These are phyloP conservation scores for Rhizophora mangle DNA, from an alignment of 345 rosid species.

Conservation along the genomic window DNA sequence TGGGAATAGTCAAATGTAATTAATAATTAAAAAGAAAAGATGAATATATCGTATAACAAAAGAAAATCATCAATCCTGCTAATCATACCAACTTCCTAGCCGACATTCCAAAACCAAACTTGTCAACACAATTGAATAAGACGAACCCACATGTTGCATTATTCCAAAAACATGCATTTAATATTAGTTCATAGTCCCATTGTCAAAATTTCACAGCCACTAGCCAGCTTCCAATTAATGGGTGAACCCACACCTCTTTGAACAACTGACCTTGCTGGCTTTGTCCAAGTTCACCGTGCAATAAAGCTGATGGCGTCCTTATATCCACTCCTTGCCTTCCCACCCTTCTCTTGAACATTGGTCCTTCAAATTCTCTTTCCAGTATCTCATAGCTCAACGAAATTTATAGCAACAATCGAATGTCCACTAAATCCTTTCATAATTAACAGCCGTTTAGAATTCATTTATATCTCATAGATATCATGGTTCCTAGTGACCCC, in stretches of 20 bases:
- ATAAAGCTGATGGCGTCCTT: background rate
- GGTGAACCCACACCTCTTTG: background rate
- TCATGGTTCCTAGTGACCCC: constrained; percentile 5
- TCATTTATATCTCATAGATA: background rate
- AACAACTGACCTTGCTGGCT: constrained; percentile 8
- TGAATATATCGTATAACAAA: background rate
- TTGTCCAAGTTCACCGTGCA: background rate
- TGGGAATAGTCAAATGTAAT: background rate
- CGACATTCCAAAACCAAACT: background rate
- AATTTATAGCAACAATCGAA: too few relatives aligned
- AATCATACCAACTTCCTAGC: background rate
- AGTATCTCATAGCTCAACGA: too few relatives aligned
- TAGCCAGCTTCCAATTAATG: background rate
- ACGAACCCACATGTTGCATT: background rate
- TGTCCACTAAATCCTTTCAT: too few relatives aligned
- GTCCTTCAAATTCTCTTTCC: background rate
- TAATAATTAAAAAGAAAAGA: background rate
- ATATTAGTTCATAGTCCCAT: background rate
- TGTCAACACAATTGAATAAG: constrained; percentile 7
- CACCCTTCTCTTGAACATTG: background rate
- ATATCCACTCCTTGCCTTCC: background rate
- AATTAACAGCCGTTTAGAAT: too few relatives aligned
- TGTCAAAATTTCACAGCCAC: constrained; percentile 8
- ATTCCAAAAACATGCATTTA: background rate
- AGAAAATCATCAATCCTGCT: background rate